Base-by-base conservation (phyloP, 2,329 filamentous ascomycete species). In the Septoria petroselini region DNA sequence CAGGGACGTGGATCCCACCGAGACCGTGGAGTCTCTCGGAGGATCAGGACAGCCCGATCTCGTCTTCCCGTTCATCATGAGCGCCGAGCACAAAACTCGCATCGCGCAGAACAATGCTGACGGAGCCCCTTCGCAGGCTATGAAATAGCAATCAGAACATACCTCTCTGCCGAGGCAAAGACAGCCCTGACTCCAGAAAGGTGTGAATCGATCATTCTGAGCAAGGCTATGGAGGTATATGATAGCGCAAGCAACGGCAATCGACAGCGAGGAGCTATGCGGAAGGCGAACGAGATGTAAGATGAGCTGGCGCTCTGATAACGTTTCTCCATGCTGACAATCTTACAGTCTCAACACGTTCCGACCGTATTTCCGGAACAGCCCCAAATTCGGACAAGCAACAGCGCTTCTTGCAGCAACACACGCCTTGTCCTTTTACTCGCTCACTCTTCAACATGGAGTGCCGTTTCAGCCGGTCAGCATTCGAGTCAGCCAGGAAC, bases 211-310 rank as follows among this genome's bases (percentile, higher is more conserved):
- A 80, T 81, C 1, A 73, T 89, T 7, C 71, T 86, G 34, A 74
- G 74, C 1, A 76, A 82, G 39, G 84, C 84, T 1, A 78, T 90
- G 71, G 76, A 79, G 46, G 79, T 84, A 3, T 93, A 90, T 63
- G 88, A 93, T 62, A 88, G 88, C 63, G 87, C 88, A 2, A 87
- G 85, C 17, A 93, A 93, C 61, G 85, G 86, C 0, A 90, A 91
- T 60, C 81, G 81, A 48, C 86, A 80, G 1, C 77, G 87, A 57
- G 88, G 88, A 12, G 85, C 85, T 0, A 76, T 93, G 61, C 88
- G 88, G 68, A 88, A 83, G 66, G 88, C 86, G 38, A 78, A 85
- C 58, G 84, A 89, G 41, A 85, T 88, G 84, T 86, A 71, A 69
- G 81, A 65, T 11, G 38, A 29, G 4, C 14, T 12, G 4, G 4